Percentiles rank a stretch among this genome's conserved stretches.
Evolutionary conservation across 1,139 yeast genomes (phyloP).

Genomic region (Taiozyma onychis): DNA sequence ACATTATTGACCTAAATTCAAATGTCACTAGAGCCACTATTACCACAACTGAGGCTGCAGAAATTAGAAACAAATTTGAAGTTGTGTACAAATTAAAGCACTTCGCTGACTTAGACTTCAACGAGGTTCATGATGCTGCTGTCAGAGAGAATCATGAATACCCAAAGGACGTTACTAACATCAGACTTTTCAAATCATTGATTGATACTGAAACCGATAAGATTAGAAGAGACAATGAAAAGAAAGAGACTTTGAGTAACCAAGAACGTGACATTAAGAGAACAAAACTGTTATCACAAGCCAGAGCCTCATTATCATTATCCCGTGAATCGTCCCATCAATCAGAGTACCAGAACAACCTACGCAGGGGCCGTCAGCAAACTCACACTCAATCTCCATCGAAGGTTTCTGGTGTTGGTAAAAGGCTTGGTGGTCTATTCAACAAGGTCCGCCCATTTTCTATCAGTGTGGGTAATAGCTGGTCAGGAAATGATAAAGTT

Average conservation of each 20-base stretch:
- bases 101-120: conserved; percentile 12
- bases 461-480: conserved; percentile 32
- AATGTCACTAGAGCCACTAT: conserved; percentile 6
- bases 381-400: conserved; percentile 15
- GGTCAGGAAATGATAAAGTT: conserved; percentile 41
- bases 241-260: conserved; percentile 35
- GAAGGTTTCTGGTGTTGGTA: conserved; percentile 27
- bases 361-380: conserved; percentile 14
- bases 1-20: conserved; percentile 39
- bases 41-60: conserved; percentile 6
- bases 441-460: conserved; percentile 42
- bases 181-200: conserved; percentile 38
- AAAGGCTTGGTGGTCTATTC: conserved; percentile 38
- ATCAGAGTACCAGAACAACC: conserved; percentile 10
- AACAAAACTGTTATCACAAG: conserved; percentile 23
- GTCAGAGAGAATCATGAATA: conserved; percentile 36
- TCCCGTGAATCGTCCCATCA: conserved; percentile 9
- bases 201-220: conserved; percentile 45
- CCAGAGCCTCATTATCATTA: conserved; percentile 12
- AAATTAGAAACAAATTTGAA: conserved; percentile 12
- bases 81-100: conserved; percentile 24
- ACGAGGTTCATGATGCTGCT: conserved; percentile 36
- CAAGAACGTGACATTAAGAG: conserved; percentile 33
- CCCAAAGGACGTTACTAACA: conserved; percentile 28
- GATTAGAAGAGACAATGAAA: conserved; percentile 43